phyloP scores from a whole-genome alignment of 495 filamentous ascomycete species.

The Tuber borchii region DNA sequence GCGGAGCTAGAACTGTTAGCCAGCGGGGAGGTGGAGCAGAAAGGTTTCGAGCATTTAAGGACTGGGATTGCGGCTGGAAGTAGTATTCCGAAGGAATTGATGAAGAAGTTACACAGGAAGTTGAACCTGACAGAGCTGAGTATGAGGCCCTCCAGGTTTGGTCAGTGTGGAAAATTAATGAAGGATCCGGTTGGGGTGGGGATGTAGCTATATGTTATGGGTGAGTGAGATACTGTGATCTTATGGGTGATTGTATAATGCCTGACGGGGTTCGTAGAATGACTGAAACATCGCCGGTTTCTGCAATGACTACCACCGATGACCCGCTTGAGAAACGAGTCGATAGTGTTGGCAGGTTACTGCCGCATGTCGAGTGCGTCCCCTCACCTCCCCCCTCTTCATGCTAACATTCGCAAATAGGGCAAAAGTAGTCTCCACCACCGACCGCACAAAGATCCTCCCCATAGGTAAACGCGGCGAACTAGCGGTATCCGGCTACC shows the following conservation, averaged over 20 bases:
- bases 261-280: conserved; percentile 47
- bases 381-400: not conserved
- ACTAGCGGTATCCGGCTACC: conserved; percentile 75
- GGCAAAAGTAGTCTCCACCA: conserved; percentile 72
- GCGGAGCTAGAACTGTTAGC: conserved; percentile 72
- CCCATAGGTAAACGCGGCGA: conserved; percentile 66
- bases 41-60: conserved; percentile 62
- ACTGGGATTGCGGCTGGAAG: conserved; percentile 92
- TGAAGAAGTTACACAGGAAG: conserved; percentile 68
- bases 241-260: not conserved
- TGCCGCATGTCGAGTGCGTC: conserved; percentile 64
- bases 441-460: conserved; percentile 53
- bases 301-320: conserved; percentile 76
- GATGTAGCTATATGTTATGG: conserved; percentile 73
- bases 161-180: not conserved
- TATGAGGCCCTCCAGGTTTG: conserved; percentile 12
- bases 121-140: conserved; percentile 75
- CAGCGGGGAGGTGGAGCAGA: conserved; percentile 46
- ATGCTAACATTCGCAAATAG: conserved; percentile 30
- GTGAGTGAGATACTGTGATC: conserved; percentile 17
- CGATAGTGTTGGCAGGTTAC: conserved; percentile 63
- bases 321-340: conserved; percentile 77
- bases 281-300: conserved; percentile 83
- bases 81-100: conserved; percentile 72
- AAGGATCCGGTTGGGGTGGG: not conserved